Evolutionary conservation across 495 filamentous ascomycete species (phyloP).

Genomic region (Hypomontagnella submonticulosa): DNA sequence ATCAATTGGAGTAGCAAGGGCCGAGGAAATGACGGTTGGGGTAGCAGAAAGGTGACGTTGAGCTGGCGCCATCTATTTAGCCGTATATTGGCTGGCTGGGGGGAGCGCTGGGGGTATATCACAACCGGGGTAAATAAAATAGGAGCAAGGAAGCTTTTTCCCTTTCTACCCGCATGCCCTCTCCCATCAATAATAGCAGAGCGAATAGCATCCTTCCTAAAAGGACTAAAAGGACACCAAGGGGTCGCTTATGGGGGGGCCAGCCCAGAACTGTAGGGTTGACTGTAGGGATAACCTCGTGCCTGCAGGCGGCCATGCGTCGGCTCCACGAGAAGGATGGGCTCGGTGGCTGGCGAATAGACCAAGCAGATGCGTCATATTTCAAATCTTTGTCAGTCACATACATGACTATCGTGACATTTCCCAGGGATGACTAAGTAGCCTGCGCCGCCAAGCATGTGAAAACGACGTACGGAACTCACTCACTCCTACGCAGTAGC

Average conservation of each 20-base stretch:
- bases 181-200: constrained; percentile 35
- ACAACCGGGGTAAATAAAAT: constrained; percentile 41
- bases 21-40: constrained; percentile 40
- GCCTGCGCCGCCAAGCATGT: constrained; percentile 32
- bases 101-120: constrained; percentile 26
- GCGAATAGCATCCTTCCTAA: constrained; percentile 29
- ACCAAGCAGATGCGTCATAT: constrained; percentile 45
- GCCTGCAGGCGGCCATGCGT: constrained; percentile 37
- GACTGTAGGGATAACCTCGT: constrained; percentile 37
- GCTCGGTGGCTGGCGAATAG: constrained; percentile 28
- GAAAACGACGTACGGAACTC: constrained; percentile 26
- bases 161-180: constrained; percentile 38
- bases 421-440: constrained; percentile 39
- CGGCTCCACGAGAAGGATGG: constrained; percentile 27
- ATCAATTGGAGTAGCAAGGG: constrained; percentile 42
- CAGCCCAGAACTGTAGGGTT: constrained; percentile 21
- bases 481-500: constrained; percentile 25
- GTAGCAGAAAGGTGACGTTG: constrained; percentile 44
- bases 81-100: constrained; percentile 45
- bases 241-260: constrained; percentile 20
- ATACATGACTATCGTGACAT: constrained; percentile 25
- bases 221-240: constrained; percentile 10
- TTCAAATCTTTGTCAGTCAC: constrained; percentile 40
- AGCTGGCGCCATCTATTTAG: constrained; percentile 44
- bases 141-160: constrained; percentile 27